phyloP scores from a whole-genome alignment of 1,284 basidiomycete genomes.

The Baeospora myosura region DNA sequence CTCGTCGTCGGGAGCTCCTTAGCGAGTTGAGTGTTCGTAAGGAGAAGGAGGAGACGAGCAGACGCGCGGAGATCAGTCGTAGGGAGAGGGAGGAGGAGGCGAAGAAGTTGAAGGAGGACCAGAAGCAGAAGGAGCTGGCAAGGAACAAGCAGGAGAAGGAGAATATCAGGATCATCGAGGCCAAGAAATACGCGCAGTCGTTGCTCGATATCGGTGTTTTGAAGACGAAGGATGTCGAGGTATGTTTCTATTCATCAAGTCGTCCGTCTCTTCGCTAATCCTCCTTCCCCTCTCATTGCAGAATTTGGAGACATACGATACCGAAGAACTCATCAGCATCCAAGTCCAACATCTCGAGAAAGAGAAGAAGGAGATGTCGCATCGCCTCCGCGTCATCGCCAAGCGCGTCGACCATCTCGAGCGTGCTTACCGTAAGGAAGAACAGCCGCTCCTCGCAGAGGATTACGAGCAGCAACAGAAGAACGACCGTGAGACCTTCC shows the following conservation, averaged over 20 bases:
- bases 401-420: constrained; percentile 96
- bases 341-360: constrained; percentile 95
- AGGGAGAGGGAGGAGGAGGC: constrained; percentile 73
- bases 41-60: constrained; percentile 85
- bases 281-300: not conserved
- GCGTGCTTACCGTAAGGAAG: constrained; percentile 93
- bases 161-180: constrained; percentile 76
- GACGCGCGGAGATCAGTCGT: constrained; percentile 67
- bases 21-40: constrained; percentile 82
- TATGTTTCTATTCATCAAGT: constrained; percentile 3
- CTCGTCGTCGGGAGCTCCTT: constrained; percentile 81
- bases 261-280: constrained; percentile 1
- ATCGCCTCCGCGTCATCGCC: constrained; percentile 76
- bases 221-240: constrained; percentile 38
- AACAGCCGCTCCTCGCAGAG: constrained; percentile 76
- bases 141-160: constrained; percentile 81
- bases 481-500: constrained; percentile 67
- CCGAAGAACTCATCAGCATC: constrained; percentile 82
- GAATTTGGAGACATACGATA: constrained; percentile 21
- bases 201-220: constrained; percentile 81
- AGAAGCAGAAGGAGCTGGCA: constrained; percentile 70
- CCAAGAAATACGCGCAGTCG: constrained; percentile 83
- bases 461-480: constrained; percentile 89
- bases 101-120: constrained; percentile 61
- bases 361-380: constrained; percentile 87